Evolutionary conservation across 2,329 filamentous ascomycete genomes (phyloP).

Genomic region (Penicillium occitanis): DNA sequence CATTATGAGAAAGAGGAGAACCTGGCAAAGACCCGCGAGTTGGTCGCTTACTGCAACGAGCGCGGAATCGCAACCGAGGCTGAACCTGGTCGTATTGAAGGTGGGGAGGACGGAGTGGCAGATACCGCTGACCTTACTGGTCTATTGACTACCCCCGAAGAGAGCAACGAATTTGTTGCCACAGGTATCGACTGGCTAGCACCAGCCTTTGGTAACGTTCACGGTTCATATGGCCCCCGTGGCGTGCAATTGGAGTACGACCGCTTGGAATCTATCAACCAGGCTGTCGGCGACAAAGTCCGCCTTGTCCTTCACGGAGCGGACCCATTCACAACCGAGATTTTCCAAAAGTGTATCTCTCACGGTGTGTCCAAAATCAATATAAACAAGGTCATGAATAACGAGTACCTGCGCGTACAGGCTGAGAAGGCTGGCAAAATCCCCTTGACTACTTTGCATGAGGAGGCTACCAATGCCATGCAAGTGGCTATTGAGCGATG

Average conservation of each 20-base stretch:
- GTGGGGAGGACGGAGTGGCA: constrained; percentile 71
- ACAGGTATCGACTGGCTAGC: constrained; percentile 74
- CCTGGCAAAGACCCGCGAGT: constrained; percentile 61
- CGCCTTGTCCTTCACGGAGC: constrained; percentile 59
- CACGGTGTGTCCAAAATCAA: constrained; percentile 59
- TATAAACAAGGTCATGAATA: constrained; percentile 60
- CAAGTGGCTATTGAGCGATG: constrained; percentile 57
- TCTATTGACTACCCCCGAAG: constrained; percentile 65
- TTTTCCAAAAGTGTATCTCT: constrained; percentile 56
- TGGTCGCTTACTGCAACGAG: constrained; percentile 63
- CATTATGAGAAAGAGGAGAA: constrained; percentile 72
- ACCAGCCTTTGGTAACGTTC: constrained; percentile 74
- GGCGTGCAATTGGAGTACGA: constrained; percentile 65
- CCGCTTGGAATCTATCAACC: constrained; percentile 50
- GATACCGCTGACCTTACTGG: constrained; percentile 65
- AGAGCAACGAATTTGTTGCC: constrained; percentile 68
- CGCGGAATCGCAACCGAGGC: constrained; percentile 68
- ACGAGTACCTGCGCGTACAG: constrained; percentile 51
- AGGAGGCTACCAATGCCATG: constrained; percentile 56
- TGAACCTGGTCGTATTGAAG: constrained; percentile 69
- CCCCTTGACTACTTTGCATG: constrained; percentile 55
- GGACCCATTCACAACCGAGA: constrained; percentile 57
- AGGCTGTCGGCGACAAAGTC: constrained; percentile 51
- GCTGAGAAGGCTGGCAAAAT: constrained; percentile 51
- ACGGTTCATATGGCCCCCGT: constrained; percentile 68